A percentile compares a stretch with the other conserved stretches of the same genome.
These are phyloP conservation scores for Neobulgaria alba DNA, from an alignment of 2,329 filamentous ascomycete genomes.

Conservation along the genomic window DNA sequence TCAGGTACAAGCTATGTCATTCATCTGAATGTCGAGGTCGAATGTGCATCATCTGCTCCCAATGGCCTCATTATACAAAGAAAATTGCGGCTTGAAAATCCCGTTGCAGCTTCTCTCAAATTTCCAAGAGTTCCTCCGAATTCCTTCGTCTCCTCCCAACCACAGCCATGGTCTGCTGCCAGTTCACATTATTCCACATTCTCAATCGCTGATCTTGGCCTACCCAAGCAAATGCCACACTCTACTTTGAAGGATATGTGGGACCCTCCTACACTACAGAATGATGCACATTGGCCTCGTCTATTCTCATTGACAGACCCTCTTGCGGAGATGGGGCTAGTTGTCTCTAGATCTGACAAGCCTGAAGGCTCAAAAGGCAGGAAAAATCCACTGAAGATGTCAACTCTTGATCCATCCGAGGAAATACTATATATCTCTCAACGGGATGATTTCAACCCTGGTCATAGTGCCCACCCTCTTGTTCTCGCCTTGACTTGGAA, in stretches of 20 bases:
- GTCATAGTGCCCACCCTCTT: constrained; percentile 40
- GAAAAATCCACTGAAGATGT: constrained; percentile 34
- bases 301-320: constrained; percentile 82
- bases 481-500: constrained; percentile 77
- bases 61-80: constrained; percentile 80
- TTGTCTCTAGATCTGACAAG: constrained; percentile 53
- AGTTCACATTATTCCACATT: constrained; percentile 43
- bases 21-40: constrained; percentile 90
- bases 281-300: constrained; percentile 57
- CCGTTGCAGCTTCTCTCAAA: constrained; percentile 44
- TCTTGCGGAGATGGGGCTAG: constrained; percentile 73
- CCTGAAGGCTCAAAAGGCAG: constrained; percentile 32
- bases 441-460: constrained; percentile 42
- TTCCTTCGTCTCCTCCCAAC: constrained; percentile 70
- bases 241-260: constrained; percentile 50
- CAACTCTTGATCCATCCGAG: constrained; percentile 65
- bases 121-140: constrained; percentile 64
- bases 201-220: constrained; percentile 48
- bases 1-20: constrained; percentile 81
- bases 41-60: constrained; percentile 74
- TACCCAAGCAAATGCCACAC: constrained; percentile 43
- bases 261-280: constrained; percentile 44
- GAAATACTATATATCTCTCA: constrained; percentile 77
- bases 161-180: constrained; percentile 41
- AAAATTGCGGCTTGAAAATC: constrained; percentile 49